phyloP scores from a whole-genome alignment of 2,329 filamentous ascomycete species.

The Lachnellula arida region DNA sequence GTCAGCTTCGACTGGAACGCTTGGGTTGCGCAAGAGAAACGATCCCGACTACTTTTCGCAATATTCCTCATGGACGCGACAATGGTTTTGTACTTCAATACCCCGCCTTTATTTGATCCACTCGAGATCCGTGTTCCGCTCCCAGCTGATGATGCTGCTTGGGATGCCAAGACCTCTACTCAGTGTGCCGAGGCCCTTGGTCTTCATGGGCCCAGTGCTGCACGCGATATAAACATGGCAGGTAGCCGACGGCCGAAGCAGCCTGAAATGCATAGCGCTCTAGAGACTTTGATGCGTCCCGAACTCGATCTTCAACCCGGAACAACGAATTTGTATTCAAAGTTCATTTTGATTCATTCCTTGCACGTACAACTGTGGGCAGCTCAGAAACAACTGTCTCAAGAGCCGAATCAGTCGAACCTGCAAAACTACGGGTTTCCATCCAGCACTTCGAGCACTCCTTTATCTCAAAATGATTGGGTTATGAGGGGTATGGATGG shows the following conservation, averaged over 20 bases:
- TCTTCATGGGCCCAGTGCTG: constrained; percentile 52
- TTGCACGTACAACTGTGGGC: constrained; percentile 58
- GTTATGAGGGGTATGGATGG: constrained; percentile 41
- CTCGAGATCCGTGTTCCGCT: constrained; percentile 64
- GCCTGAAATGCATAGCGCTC: constrained; percentile 56
- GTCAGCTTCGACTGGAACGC: constrained; percentile 58
- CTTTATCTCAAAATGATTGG: constrained; percentile 56
- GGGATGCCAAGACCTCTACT: constrained; percentile 57
- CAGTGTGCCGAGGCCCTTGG: constrained; percentile 64
- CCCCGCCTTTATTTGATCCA: constrained; percentile 55
- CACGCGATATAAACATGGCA: constrained; percentile 52
- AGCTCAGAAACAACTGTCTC: constrained; percentile 41
- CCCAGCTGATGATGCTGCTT: constrained; percentile 67
- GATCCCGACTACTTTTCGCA: constrained; percentile 59
- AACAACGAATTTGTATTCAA: constrained; percentile 66
- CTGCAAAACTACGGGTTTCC: constrained; percentile 20
- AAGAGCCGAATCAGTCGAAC: constrained; percentile 22
- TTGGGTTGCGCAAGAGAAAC: constrained; percentile 69
- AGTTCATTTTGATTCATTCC: constrained; percentile 69
- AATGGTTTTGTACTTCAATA: constrained; percentile 68
- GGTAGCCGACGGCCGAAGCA: constrained; percentile 62
- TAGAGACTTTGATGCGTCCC: constrained; percentile 56
- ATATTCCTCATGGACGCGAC: constrained; percentile 61
- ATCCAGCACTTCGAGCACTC: constrained; percentile 47
- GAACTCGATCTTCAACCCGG: constrained; percentile 57